phyloP scores from a whole-genome alignment of 208 protist genomes.

The Leishmania turanica region DNA sequence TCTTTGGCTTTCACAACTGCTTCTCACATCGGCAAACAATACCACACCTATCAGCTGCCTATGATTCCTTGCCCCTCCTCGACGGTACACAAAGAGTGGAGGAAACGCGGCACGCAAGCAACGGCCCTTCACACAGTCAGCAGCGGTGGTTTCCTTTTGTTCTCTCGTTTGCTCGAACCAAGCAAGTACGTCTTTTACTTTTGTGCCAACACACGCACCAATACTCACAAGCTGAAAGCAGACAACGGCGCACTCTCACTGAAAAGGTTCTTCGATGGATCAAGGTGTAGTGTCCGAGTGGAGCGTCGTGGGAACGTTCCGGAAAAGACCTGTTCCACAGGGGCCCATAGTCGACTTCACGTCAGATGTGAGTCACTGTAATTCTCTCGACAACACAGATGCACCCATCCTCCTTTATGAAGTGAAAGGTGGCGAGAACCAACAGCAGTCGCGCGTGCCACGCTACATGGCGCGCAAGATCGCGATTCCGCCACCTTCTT shows the following conservation, averaged over 20 bases:
- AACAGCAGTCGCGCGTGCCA: slow-evolving; percentile 38
- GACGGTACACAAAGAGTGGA: not conserved
- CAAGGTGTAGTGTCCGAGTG: slow-evolving; percentile 28
- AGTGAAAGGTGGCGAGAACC: slow-evolving; percentile 23
- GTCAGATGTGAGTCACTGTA: slow-evolving; percentile 20
- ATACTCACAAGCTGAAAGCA: not conserved
- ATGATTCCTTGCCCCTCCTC: not conserved
- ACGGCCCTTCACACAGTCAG: not conserved
- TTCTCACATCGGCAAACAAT: not conserved
- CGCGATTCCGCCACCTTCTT: slow-evolving; percentile 41
- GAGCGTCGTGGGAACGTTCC: slow-evolving; percentile 47
- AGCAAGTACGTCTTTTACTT: not conserved
- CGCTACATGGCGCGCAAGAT: slow-evolving; percentile 57
- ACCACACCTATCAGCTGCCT: not conserved
- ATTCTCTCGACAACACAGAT: slow-evolving; percentile 17
- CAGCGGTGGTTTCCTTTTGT: not conserved
- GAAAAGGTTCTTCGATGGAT: slow-evolving; percentile 18
- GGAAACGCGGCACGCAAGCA: not conserved
- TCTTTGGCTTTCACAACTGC: not conserved
- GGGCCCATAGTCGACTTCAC: slow-evolving; percentile 38
- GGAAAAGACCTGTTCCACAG: slow-evolving; percentile 38
- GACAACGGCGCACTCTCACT: not conserved
- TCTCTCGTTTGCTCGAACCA: not conserved
- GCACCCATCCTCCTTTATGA: slow-evolving; percentile 42
- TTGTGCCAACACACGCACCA: not conserved